Base-by-base conservation (phyloP, 805 yeast species). In the Candida montana region DNA sequence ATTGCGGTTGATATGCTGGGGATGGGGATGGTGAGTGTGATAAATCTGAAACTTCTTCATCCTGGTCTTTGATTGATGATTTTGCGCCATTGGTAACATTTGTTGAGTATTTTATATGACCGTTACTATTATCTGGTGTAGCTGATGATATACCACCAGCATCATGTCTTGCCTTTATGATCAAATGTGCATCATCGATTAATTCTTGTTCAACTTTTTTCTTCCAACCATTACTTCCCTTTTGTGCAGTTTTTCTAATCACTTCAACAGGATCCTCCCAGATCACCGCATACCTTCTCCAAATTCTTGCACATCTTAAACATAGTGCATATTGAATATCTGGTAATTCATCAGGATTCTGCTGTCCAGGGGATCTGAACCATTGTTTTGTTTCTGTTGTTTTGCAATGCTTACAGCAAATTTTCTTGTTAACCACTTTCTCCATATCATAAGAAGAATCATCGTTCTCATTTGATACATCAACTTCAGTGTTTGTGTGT, bases 271-370 rank as follows among this genome's bases (percentile, higher is more conserved):
- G 96, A 27, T 77, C 79, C 49, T 81, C 87, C 98, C 98, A 93
- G 9, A 68, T 70, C 0, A 86, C 80, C 0, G 89, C 96, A 60
- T 91, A 91, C 31, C 95, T 67, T 59, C 96, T 72, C 98, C 98
- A 91, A 23, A 93, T 57, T 44, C 84, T 72, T 0, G 96, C 96
- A 66, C 99, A 91, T 40, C 98, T 69, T 23, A 73, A 63, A 59
- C 99, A 91, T 12, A 91, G 64, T 0, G 89, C 96, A 13, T 68
- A 61, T 2, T 78, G 63, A 1, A 64, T 53, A 6, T 64, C 55
- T 31, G 48, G 47, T 9, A 55, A 51, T 1, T 51, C 41, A 7
- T 63, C 63, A 4, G 63, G 59, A 11, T 69, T 61, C 2, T 69
- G 64, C 23, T 68, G 71, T 21, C 47, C 93, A 1, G 93, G 82